phyloP scores from a whole-genome alignment of 257 asterid species.

The Fraxinus anomala region DNA sequence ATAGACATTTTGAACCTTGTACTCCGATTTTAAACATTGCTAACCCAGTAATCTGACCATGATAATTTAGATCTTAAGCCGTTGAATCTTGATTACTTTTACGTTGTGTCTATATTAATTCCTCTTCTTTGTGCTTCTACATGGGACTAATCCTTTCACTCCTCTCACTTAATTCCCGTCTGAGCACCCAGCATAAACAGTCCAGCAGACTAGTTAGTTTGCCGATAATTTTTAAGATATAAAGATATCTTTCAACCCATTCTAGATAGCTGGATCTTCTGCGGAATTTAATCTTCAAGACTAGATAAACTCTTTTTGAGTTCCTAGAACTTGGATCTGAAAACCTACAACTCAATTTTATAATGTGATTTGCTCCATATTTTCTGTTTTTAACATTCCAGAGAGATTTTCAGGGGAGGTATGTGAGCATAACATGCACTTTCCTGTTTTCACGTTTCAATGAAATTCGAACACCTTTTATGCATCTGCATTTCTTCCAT shows the following conservation, averaged over 20 bases:
- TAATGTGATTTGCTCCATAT: background rate
- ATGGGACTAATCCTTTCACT: background rate
- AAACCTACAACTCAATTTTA: background rate
- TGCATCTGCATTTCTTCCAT: background rate
- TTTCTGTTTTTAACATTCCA: background rate
- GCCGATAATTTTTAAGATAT: background rate
- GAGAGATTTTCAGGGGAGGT: background rate
- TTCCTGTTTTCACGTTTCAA: background rate
- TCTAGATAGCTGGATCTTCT: background rate
- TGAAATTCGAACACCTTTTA: background rate
- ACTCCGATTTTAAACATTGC: background rate
- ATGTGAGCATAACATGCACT: background rate
- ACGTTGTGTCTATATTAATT: background rate
- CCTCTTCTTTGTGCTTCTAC: background rate
- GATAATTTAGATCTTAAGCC: background rate
- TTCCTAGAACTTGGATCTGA: background rate
- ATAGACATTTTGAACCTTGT: background rate
- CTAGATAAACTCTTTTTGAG: background rate
- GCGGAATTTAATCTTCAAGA: background rate
- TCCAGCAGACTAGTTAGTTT: background rate
- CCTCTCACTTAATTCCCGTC: background rate
- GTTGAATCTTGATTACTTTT: too few species aligned
- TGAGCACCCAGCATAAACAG: background rate
- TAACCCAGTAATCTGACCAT: background rate
- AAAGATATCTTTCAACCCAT: slow-evolving; percentile 4